Evolutionary conservation across 2,329 filamentous ascomycete species (phyloP), one percentile per base, ranked within the genome.

Genomic region (Ceratocystis colombiana): DNA sequence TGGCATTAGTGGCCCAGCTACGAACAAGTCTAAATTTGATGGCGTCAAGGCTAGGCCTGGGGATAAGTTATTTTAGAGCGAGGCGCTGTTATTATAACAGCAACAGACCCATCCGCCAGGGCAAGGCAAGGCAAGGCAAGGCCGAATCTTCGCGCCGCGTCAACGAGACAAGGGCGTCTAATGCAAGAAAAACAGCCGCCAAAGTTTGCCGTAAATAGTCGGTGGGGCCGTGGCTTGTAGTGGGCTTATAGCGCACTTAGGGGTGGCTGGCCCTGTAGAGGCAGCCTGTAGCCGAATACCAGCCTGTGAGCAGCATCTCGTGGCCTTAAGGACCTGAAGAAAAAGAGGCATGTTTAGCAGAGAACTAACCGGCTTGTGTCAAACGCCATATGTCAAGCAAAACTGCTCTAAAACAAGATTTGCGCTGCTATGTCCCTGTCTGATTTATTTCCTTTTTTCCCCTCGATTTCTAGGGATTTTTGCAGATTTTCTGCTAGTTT

Each of bases 351-450:
- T 37, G 33, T 12, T 37, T 37, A 37, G 33, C 33, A 41, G 37
- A 41, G 37, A 41, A 15, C 37, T 15, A 41, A 22, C 15, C 22
- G 30, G 22, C 25, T 30, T 25, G 55, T 37, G 55, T 59, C 55
- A 59, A 59, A 59, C 55, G 55, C 55, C 55, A 59, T n/a, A 59
- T 59, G 55, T 37, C 55, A 59, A 59, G 33, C 12, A 33, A 59
- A 59, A 59, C 55, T 2, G 55, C 55, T n/a, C 28, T 37, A 59
- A 59, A 59, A 59, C 55, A 59, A 59, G 55, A 59, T 30, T 59
- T 53, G 20, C 20, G 15, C 7, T 25, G 8, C 6, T 53, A 12
- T 15, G 10, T 53, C 22, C 5, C 12, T 53, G 12, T 53, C 20
- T 22, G n/a, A 8, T 20, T 22, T 50, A 22, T 22, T 22, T 50